These are phyloP conservation scores for Xylaria telfairii DNA, from an alignment of 495 filamentous ascomycete genomes.

Conservation along the genomic window DNA sequence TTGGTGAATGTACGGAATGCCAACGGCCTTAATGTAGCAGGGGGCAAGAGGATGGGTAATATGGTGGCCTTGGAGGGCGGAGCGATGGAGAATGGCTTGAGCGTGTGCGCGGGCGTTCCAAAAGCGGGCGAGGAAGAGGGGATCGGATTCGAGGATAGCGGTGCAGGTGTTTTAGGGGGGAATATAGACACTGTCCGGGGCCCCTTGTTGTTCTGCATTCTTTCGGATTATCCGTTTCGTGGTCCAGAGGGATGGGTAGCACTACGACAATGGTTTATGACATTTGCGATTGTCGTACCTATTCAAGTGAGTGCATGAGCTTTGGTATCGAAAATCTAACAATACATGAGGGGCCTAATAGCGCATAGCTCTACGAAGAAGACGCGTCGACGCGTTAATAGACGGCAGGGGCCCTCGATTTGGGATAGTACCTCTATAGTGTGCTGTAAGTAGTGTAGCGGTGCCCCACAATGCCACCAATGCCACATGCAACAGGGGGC, in stretches of 20 bases:
- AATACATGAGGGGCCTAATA: slow-evolving; percentile 3
- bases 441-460: neutral
- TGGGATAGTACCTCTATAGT: neutral
- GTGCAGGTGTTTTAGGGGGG: slow-evolving; percentile 44
- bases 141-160: slow-evolving; percentile 58
- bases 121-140: slow-evolving; percentile 91
- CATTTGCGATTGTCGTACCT: neutral
- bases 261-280: neutral
- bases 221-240: neutral
- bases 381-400: slow-evolving; percentile 41
- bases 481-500: neutral
- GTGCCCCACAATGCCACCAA: neutral
- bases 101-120: slow-evolving; percentile 78
- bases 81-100: slow-evolving; percentile 61
- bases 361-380: neutral
- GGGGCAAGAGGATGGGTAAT: slow-evolving; percentile 85
- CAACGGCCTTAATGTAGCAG: slow-evolving; percentile 83
- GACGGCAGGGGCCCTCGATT: slow-evolving; percentile 17
- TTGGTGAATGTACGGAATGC: slow-evolving; percentile 97
- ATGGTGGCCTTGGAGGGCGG: slow-evolving; percentile 72
- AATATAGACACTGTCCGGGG: slow-evolving; percentile 45
- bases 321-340: neutral
- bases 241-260: neutral
- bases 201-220: slow-evolving; percentile 41
- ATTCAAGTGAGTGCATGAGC: neutral